Evolutionary conservation across 2,329 filamentous ascomycete genomes (phyloP).

Genomic region (Fusarium nelsonii): DNA sequence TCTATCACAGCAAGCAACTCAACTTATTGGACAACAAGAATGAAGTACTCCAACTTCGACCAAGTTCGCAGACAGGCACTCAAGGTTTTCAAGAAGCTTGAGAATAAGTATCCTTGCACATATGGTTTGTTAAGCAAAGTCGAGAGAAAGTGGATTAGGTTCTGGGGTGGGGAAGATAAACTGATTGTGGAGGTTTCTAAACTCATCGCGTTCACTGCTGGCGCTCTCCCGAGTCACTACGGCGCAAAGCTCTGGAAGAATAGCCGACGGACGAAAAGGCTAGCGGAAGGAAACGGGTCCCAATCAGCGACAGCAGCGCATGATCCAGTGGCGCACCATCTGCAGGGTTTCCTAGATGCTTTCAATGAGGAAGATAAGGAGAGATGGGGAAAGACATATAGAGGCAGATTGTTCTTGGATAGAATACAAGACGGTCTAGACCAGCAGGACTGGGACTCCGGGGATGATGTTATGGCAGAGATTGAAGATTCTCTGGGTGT

Average conservation of each 20-base stretch:
- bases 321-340: too few species aligned
- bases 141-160: background rate
- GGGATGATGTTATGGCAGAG: too few species aligned
- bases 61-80: background rate
- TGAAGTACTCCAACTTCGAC: background rate
- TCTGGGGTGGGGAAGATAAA: background rate
- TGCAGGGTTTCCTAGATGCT: too few species aligned
- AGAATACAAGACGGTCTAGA: too few species aligned
- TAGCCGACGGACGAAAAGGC: too few species aligned
- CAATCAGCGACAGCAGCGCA: too few species aligned
- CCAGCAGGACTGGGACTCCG: too few species aligned
- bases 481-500: too few species aligned
- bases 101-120: background rate
- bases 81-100: background rate
- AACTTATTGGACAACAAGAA: background rate
- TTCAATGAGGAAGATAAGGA: too few species aligned
- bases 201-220: background rate
- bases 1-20: slow-evolving; percentile 1
- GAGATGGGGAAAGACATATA: too few species aligned
- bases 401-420: too few species aligned
- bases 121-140: background rate
- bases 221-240: background rate
- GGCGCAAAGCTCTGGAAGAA: background rate
- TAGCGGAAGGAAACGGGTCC: background rate
- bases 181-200: background rate